phyloP scores from a whole-genome alignment of 176 grass and related monocot genomes.

The Oryza officinalis region DNA sequence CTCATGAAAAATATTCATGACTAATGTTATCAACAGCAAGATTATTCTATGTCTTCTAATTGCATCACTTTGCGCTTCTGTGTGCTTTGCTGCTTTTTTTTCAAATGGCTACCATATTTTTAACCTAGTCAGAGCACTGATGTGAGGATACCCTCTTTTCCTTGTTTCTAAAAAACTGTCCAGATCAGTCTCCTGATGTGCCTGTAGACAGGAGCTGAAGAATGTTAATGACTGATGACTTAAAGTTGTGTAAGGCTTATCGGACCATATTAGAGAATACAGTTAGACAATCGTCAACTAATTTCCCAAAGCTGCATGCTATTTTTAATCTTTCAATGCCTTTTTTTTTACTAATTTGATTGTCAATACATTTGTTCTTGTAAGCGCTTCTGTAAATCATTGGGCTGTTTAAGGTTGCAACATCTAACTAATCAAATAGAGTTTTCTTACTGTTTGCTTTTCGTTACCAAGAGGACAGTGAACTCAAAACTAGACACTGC shows the following conservation, averaged over 20 bases:
- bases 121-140: slow-evolving; percentile 10
- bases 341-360: background rate
- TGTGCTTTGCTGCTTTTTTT: background rate
- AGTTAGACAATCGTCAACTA: background rate
- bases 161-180: background rate
- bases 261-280: background rate
- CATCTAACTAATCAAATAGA: background rate
- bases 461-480: background rate
- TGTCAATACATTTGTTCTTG: background rate
- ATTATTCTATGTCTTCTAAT: background rate
- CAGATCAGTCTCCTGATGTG: background rate
- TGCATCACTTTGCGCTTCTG: background rate
- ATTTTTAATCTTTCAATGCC: slow-evolving; percentile 22
- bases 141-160: background rate
- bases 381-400: background rate
- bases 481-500: slow-evolving; percentile 1
- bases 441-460: background rate
- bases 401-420: background rate
- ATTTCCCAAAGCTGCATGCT: background rate
- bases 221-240: background rate
- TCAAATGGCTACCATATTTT: background rate
- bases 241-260: background rate
- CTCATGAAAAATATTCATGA: background rate
- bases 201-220: background rate
- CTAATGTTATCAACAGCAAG: background rate